Base-by-base conservation (phyloP, 2,329 filamentous ascomycete species). In the Plenodomus tracheiphilus region DNA sequence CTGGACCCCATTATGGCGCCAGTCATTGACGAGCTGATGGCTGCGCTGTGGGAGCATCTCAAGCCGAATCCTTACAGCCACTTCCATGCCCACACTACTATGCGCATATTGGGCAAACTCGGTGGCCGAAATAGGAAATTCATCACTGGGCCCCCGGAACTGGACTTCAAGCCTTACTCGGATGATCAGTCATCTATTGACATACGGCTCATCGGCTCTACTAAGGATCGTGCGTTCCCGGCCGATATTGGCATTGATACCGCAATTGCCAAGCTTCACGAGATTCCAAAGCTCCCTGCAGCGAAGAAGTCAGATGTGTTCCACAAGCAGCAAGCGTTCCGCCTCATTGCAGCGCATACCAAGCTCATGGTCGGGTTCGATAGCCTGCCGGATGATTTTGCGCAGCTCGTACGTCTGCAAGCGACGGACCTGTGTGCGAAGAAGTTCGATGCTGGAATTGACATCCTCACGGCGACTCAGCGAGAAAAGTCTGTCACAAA, bases 1-100 rank as follows among this genome's bases (percentile, higher is more conserved):
- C 78, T 99, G 13, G 94, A 99, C 62, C 95, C 94, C 0, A 97
- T 99, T 64, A 99, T 99, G 93, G 91, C 93, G 2, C 95, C 94
- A 0, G 95, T 97, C 20, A 97, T 99, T 72, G 93, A 99, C 63
- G 94, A 99, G 68, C 79, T 99, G 38, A 99, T 99, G 94, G 94
- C 91, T 39, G 93, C 93, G 1, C 80, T 99, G 1, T 99, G 96
- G 81, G 92, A 97, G 56, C 95, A 99, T 70, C 81, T 99, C 36
- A 89, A 88, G 62, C 95, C 94, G 7, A 87, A 92, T 54, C 94
- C 94, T 0, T 96, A 99, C 72, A 96, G 89, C 63, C 95, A 99
- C 71, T 96, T 97, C 72, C 93, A 97, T 67, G 90, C 95, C 0
- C 94, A 99, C 69, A 97, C 94, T 0, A 97, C 94, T 0, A 96